Base-by-base conservation (phyloP, 495 filamentous ascomycete genomes). In the Penicillium robsamsonii region DNA sequence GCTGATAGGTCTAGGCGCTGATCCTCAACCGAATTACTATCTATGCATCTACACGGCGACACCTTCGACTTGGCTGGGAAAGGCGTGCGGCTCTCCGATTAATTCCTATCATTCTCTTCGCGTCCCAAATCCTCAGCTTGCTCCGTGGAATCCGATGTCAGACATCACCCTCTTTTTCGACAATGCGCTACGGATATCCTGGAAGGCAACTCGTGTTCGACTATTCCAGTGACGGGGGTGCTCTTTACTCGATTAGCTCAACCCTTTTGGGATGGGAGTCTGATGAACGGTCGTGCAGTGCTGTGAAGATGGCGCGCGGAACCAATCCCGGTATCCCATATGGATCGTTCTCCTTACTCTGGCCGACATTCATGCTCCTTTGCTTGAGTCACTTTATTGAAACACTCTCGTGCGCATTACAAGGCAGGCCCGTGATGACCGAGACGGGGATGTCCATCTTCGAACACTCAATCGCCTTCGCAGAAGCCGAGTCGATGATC, bases 391-490 rank as follows among this genome's bases (percentile, higher is more conserved):
- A 96, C 62, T 94, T 97, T 62, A 69, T 95, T 25, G 94, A 97
- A 66, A 91, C 88, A 0, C 75, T 97, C 20, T 84, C 87, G 6
- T 92, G 90, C 68, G 89, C 93, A 5, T 77, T 97, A n/a, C 91
- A 96, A 60, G 92, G 92, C n/a, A 82, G 88, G 11, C 78, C 80
- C 4, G 79, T 87, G 6, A 82, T 86, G 56, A 86, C 91, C 0
- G 94, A 97, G 72, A 94, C 91, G 1, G 91, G 92, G 6, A 97
- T 97, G 90, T 96, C 92, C 0, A 81, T 97, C 18, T 94, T 98
- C 66, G 94, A 98, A 61, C 91, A 96, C 66, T 97, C 94, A 0
- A 76, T 98, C 13, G 94, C 94, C 0, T 98, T 97, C 71, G 91
- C 94, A 2, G 95, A 98, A 69, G 91, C 94, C 4, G 95, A 98